phyloP scores from a whole-genome alignment of 129 eudicot species.

The Scalesia atractyloides region DNA sequence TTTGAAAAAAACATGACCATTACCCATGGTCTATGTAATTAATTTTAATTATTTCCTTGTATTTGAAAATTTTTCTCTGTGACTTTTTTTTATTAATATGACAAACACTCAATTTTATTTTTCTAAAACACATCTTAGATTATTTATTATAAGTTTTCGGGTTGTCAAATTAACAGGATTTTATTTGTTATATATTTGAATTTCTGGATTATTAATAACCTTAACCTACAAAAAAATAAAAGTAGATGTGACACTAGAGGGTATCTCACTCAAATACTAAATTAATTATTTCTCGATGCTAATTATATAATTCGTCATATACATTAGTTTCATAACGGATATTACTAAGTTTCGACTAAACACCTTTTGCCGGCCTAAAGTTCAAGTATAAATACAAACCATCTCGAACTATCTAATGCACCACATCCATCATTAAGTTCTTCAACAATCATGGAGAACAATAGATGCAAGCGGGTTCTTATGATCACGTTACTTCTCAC shows the following conservation, averaged over 20 bases:
- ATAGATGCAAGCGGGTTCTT: background rate
- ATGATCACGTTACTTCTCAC: slow-evolving; percentile 16
- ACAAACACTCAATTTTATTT: too few species aligned
- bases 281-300: slow-evolving; percentile 24
- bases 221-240: background rate
- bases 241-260: background rate
- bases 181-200: too few species aligned
- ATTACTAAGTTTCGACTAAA: slow-evolving; percentile 21
- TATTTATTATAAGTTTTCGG: too few species aligned
- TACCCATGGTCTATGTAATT: too few species aligned
- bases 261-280: background rate
- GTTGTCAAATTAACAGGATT: too few species aligned
- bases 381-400: slow-evolving; percentile 19
- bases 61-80: too few species aligned
- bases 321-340: slow-evolving; percentile 6
- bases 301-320: background rate
- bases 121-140: too few species aligned
- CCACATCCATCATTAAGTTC: slow-evolving; percentile 26
- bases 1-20: too few species aligned
- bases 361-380: slow-evolving; percentile 1
- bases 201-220: too few species aligned
- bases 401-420: background rate
- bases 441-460: slow-evolving; percentile 30
- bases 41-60: too few species aligned
- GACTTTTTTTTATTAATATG: too few species aligned